Percentiles rank a stretch among this genome's conserved stretches.
Evolutionary conservation across 2,329 filamentous ascomycete species (phyloP).

Genomic region (Chrysoporthe deuterocubensis): DNA sequence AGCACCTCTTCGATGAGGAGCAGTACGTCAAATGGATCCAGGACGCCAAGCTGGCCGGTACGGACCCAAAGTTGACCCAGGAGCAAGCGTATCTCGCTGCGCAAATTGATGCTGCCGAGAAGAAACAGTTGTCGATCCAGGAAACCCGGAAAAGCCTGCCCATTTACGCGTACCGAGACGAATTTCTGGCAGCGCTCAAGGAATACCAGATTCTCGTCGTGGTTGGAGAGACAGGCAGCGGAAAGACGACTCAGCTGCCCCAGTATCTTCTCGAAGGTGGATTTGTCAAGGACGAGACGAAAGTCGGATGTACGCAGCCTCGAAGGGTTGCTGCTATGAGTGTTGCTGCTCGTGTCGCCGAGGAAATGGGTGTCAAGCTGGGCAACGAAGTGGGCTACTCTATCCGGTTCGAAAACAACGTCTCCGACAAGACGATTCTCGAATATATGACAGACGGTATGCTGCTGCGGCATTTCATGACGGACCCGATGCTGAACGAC

Average conservation of each 20-base stretch:
- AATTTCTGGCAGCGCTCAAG: conserved; percentile 84
- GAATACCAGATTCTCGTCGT: conserved; percentile 88
- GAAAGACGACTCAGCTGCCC: conserved; percentile 93
- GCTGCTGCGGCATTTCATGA: conserved; percentile 86
- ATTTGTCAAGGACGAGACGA: conserved; percentile 81
- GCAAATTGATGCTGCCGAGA: conserved; percentile 86
- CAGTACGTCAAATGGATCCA: conserved; percentile 78
- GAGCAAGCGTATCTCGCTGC: conserved; percentile 80
- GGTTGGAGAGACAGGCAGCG: conserved; percentile 91
- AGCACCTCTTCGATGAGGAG: conserved; percentile 89
- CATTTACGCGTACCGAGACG: conserved; percentile 84
- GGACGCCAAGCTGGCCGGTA: conserved; percentile 65
- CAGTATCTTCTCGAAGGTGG: conserved; percentile 93
- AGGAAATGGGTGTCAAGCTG: conserved; percentile 88
- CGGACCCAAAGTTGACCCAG: conserved; percentile 72
- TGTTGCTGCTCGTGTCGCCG: conserved; percentile 92
- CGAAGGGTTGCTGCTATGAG: conserved; percentile 96
- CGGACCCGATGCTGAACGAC: conserved; percentile 78
- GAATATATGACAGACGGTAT: conserved; percentile 99
- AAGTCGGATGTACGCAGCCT: conserved; percentile 92
- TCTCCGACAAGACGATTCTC: conserved; percentile 85
- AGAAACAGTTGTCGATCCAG: conserved; percentile 84
- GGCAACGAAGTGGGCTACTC: conserved; percentile 93
- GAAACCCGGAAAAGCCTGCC: conserved; percentile 89
- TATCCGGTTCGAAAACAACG: conserved; percentile 93